Evolutionary conservation across 805 yeast species (phyloP), one percentile per base, ranked within the genome.

Genomic region (Candida lessepsii): DNA sequence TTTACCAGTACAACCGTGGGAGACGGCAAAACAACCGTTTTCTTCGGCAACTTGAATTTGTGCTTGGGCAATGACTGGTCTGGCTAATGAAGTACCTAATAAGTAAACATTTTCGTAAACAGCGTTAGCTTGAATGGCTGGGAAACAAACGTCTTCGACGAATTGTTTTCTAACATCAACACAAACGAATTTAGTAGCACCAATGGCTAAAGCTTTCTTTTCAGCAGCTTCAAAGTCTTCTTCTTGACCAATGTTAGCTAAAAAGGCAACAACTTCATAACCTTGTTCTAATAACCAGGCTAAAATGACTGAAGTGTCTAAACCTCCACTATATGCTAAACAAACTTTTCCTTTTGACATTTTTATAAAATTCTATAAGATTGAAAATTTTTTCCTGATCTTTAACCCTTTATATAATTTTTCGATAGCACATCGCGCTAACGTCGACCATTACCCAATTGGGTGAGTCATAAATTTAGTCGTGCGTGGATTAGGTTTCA

Each of bases 1-100:
- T 75, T 93, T 93, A 73, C 99, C 99, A 53, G 99, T 93, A 74
- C 99, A 93, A 50, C 99, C 99, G 68, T 93, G 99, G 35, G 96
- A 81, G 36, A 93, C 99, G 39, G 98, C 98, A 57, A 91, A 89
- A 77, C 99, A 93, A 50, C 97, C 97, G 68, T 93, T 95, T 58
- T 86, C 78, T 72, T 89, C 95, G 48, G 99, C 99, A 50, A 88
- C 97, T 58, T 85, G 78, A 64, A 93, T 93, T 73, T 93, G 99
- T 37, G 99, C 99, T 71, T 90, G 83, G 42, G 99, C 96, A 67
- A 93, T 93, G 42, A 91, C 96, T 26, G 99, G 99, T 75, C 99
- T 86, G 38, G 99, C 99, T 60, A 93, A 76, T 10, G 99, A 89
- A 43, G 99, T 93, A 59, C 99, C 99, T 57, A 93, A 78, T 45